Evolutionary conservation across 129 eudicot species (phyloP).

Genomic region (Chrysanthemum seticuspe): DNA sequence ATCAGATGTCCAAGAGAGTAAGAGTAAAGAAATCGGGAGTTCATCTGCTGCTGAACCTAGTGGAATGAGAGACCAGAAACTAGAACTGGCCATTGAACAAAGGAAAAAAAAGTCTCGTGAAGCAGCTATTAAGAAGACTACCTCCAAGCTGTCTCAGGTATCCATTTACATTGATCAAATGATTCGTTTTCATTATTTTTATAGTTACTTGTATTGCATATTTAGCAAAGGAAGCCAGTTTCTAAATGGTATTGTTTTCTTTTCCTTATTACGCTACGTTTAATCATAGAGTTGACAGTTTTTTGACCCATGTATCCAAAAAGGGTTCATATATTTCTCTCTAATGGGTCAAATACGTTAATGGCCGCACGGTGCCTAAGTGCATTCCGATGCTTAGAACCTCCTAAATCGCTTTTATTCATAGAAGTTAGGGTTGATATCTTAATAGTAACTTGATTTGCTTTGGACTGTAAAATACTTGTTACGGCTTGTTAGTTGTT

Average conservation of each 20-base stretch:
- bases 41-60: constrained; percentile 30
- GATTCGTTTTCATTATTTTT: background rate
- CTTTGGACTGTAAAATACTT: background rate
- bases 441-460: background rate
- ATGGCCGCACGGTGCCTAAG: background rate
- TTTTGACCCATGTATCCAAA: background rate
- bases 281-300: background rate
- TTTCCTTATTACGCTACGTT: constrained; percentile 1
- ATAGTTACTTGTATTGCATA: background rate
- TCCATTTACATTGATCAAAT: constrained; percentile 21
- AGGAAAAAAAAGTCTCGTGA: constrained; percentile 54
- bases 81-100: constrained; percentile 34
- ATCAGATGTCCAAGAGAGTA: constrained; percentile 22
- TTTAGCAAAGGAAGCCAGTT: constrained; percentile 1
- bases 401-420: background rate
- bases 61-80: constrained; percentile 32
- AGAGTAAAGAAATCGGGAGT: constrained; percentile 17
- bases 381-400: constrained; percentile 3
- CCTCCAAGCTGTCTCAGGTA: constrained; percentile 67
- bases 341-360: too few relatives aligned
- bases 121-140: constrained; percentile 51
- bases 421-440: background rate
- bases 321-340: background rate
- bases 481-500: background rate
- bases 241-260: background rate